phyloP scores from a whole-genome alignment of 148 eudicot species.

The Salicornia ramosissima region DNA sequence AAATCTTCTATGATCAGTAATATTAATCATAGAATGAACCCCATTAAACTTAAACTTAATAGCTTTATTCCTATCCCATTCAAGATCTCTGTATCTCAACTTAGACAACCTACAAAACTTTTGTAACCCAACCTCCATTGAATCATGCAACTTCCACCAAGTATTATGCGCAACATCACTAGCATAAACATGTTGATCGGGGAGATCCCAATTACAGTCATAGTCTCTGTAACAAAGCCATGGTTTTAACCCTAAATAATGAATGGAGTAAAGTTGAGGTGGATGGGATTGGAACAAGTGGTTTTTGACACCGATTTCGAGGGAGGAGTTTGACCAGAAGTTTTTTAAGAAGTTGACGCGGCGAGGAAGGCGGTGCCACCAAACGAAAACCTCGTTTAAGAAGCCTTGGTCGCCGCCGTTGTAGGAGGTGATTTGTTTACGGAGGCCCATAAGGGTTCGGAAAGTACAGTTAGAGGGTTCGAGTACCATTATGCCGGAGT shows the following conservation, averaged over 20 bases:
- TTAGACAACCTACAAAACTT: slow-evolving; percentile 52
- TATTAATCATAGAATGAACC: slow-evolving; percentile 65
- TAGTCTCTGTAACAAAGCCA: slow-evolving; percentile 93
- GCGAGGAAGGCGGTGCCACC: slow-evolving; percentile 93
- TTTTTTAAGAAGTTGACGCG: slow-evolving; percentile 81
- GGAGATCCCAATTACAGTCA: slow-evolving; percentile 79
- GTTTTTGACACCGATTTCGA: slow-evolving; percentile 52
- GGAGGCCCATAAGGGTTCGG: slow-evolving; percentile 48
- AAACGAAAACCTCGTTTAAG: slow-evolving; percentile 80
- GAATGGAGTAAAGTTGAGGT: slow-evolving; percentile 66
- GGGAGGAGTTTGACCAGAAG: slow-evolving; percentile 69
- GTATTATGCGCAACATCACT: slow-evolving; percentile 70
- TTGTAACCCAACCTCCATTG: slow-evolving; percentile 58
- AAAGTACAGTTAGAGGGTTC: slow-evolving; percentile 94
- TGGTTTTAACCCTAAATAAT: slow-evolving; percentile 84
- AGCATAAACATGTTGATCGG: slow-evolving; percentile 61
- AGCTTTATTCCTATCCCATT: slow-evolving; percentile 58
- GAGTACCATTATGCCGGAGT: slow-evolving; percentile 87
- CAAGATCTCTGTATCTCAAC: slow-evolving; percentile 54
- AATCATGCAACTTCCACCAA: slow-evolving; percentile 88
- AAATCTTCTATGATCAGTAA: slow-evolving; percentile 62
- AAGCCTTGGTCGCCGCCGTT: slow-evolving; percentile 98
- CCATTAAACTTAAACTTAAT: slow-evolving; percentile 40
- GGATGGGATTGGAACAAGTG: slow-evolving; percentile 70
- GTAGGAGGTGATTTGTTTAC: slow-evolving; percentile 58